These are phyloP conservation scores for Laburnicola sp. DNA, from an alignment of 2,329 filamentous ascomycete genomes.

Conservation along the genomic window DNA sequence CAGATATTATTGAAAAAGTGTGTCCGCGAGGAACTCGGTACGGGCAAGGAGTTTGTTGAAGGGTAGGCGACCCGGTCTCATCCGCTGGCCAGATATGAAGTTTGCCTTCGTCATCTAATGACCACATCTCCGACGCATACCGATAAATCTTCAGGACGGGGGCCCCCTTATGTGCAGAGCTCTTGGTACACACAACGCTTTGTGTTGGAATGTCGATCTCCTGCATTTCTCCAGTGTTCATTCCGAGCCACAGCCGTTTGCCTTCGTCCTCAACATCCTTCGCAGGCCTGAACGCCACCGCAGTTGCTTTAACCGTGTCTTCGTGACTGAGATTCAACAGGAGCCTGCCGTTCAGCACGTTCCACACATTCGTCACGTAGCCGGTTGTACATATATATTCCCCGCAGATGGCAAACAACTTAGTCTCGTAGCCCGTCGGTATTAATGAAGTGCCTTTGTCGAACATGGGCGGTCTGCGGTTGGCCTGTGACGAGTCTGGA, in stretches of 20 bases:
- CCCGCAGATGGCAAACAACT: slow-evolving; percentile 84
- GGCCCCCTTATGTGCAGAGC: slow-evolving; percentile 72
- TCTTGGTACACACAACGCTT: slow-evolving; percentile 68
- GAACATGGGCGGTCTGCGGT: slow-evolving; percentile 77
- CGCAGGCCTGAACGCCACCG: slow-evolving; percentile 83
- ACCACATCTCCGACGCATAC: slow-evolving; percentile 89
- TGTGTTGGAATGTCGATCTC: slow-evolving; percentile 82
- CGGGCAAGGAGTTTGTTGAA: slow-evolving; percentile 73
- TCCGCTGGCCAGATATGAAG: slow-evolving; percentile 86
- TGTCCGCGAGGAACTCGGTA: slow-evolving; percentile 80
- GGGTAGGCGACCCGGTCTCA: slow-evolving; percentile 71
- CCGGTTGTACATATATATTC: slow-evolving; percentile 85
- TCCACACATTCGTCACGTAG: slow-evolving; percentile 86
- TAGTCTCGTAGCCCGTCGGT: slow-evolving; percentile 80
- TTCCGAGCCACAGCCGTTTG: slow-evolving; percentile 83
- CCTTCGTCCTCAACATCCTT: slow-evolving; percentile 78
- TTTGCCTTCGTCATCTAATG: slow-evolving; percentile 84
- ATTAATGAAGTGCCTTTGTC: slow-evolving; percentile 76
- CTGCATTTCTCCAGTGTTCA: slow-evolving; percentile 81
- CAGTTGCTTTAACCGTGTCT: slow-evolving; percentile 80
- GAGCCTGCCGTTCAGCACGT: slow-evolving; percentile 76
- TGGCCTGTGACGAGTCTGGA: slow-evolving; percentile 82
- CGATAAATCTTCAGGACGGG: slow-evolving; percentile 85
- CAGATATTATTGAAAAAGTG: slow-evolving; percentile 86
- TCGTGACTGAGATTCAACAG: slow-evolving; percentile 80